Evolutionary conservation across 228 moss, liverwort and hornwort species (phyloP), one percentile per base, ranked within the genome.

Genomic region (Sphagnum fallax): DNA sequence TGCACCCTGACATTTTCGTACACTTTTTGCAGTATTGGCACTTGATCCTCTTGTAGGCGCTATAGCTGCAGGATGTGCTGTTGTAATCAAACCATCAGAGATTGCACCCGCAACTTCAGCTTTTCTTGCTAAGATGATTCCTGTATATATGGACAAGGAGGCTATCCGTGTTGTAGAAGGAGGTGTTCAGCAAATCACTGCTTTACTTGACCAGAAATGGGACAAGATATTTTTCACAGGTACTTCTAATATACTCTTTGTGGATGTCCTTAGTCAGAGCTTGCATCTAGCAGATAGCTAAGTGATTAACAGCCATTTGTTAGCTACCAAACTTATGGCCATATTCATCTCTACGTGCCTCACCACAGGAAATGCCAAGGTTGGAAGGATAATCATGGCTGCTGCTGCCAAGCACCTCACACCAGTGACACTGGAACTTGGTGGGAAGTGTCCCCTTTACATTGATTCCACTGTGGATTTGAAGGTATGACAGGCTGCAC

Each of bases 331-430:
- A 32, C 32, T 32, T 32, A 32, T 32, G 32, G 32, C 2, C 2
- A 32, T 32, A 2, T 32, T 32, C 32, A 32, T 32, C 2, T 32
- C 2, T 32, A 32, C 32, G 2, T 32, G 32, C 32, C 2, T 3
- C 32, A 2, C 32, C 32, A 32, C 85, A 94, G 92, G 92, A 52
- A 86, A 74, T 74, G 3, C 86, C 5, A 86, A 61, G 71, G 79
- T 85, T 32, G 96, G 88, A 6, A 85, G 86, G 65, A 85, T 97
- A 47, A 73, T 93, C 48, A 75, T 97, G 88, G 70, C 85, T 16
- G 96, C 96, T 72, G 93, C 96, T 71, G 93, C 86, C 16, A 97
- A 92, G 58, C 84, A 97, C 76, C 73, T 97, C 8, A 97, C 93
- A 12, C 93, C 96, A 16, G 89, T 91, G 48, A 90, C 88, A n/a